Percentiles rank a stretch among this genome's conserved stretches.
Evolutionary conservation across 768 basidiomycete species (phyloP).

Genomic region (Podaxis sp.): DNA sequence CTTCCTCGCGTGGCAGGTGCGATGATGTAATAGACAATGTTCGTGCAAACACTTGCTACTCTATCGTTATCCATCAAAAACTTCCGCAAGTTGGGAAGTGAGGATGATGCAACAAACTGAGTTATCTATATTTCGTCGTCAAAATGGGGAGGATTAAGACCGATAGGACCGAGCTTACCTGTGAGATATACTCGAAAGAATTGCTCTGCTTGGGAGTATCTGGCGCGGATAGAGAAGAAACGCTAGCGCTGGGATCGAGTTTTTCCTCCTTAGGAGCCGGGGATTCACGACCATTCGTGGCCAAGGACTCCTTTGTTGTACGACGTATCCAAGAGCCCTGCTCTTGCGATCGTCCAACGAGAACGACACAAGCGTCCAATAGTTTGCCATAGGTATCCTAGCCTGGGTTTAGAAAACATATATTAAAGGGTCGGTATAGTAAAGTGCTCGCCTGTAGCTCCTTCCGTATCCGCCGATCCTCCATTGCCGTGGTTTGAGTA

Average conservation of each 20-base stretch:
- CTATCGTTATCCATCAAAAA: conserved; percentile 87
- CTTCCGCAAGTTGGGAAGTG: conserved; percentile 73
- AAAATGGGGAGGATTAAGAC: conserved; percentile 9
- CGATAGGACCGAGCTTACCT: conserved; percentile 33
- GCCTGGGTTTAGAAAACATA: background rate
- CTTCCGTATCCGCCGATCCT: conserved; percentile 83
- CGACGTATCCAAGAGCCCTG: conserved; percentile 80
- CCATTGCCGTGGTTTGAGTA: conserved; percentile 86
- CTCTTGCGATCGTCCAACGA: conserved; percentile 73
- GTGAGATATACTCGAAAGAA: conserved; percentile 43
- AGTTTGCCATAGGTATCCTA: conserved; percentile 86
- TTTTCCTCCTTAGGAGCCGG: conserved; percentile 70
- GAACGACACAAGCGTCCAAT: conserved; percentile 73
- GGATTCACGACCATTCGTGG: conserved; percentile 70
- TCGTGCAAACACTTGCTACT: conserved; percentile 73
- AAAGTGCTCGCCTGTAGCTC: conserved; percentile 70
- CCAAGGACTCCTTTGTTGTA: conserved; percentile 58
- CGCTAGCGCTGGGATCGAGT: conserved; percentile 42
- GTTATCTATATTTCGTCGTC: conserved; percentile 53
- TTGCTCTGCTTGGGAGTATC: conserved; percentile 32
- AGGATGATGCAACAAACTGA: conserved; percentile 63
- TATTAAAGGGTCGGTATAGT: background rate
- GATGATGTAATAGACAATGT: conserved; percentile 83
- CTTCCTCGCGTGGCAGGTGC: conserved; percentile 79
- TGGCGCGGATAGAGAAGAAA: conserved; percentile 32